Conservation (phyloP, 352 stramenopile genomes). For the Globisporangium spiculum region DNA sequence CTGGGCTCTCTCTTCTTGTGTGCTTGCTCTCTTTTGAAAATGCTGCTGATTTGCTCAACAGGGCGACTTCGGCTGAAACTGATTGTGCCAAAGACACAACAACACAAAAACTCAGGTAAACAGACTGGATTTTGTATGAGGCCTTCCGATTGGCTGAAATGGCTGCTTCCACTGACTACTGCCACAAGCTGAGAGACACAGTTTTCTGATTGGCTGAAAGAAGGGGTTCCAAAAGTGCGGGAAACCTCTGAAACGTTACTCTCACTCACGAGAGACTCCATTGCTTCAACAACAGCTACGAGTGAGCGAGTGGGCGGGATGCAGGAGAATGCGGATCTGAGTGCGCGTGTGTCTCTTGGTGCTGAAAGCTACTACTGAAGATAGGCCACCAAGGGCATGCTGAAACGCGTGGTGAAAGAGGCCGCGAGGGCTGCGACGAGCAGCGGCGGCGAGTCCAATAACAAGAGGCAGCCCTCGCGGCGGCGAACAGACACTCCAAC, state of each 20-base stretch:
- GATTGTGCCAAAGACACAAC: background rate
- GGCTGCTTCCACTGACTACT: slow-evolving; percentile 11
- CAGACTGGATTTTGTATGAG: slow-evolving; percentile 10
- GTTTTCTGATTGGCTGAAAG: slow-evolving; percentile 7
- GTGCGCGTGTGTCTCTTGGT: background rate
- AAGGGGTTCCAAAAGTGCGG: background rate
- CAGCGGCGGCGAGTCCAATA: slow-evolving; percentile 11
- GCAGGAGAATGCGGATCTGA: background rate
- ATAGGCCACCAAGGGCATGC: slow-evolving; percentile 13
- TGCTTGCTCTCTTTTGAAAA: slow-evolving; percentile 2
- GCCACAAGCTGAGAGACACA: background rate
- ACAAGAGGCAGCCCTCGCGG: background rate
- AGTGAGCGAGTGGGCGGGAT: background rate
- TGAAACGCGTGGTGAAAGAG: slow-evolving; percentile 33
- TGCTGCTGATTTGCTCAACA: background rate
- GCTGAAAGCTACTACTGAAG: background rate
- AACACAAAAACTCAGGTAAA: background rate
- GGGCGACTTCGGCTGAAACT: background rate
- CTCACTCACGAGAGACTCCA: background rate
- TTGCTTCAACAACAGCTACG: background rate
- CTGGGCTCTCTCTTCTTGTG: background rate
- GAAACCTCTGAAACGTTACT: slow-evolving; percentile 11
- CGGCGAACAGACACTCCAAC: slow-evolving; percentile 3
- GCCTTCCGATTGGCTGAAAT: slow-evolving; percentile 12
- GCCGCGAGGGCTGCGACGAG: slow-evolving; percentile 11